A percentile compares a stretch with the other conserved stretches of the same genome.
These are phyloP conservation scores for Aspergillus uvarum DNA, from an alignment of 2,329 filamentous ascomycete species.

Conservation along the genomic window DNA sequence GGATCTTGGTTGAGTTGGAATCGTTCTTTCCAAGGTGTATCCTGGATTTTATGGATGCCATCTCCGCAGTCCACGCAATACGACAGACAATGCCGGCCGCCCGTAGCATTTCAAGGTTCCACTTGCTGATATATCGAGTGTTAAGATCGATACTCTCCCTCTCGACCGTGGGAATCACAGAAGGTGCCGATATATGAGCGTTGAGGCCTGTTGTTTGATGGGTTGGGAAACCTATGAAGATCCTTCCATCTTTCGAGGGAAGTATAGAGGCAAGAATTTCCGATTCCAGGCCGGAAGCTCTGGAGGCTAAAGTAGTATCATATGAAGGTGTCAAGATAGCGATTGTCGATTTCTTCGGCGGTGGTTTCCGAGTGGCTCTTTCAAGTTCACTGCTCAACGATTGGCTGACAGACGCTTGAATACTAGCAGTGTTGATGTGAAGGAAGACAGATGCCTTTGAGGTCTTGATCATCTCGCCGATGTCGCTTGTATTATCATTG, in stretches of 20 bases:
- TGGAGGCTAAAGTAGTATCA: slow-evolving; percentile 70
- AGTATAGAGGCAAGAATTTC: slow-evolving; percentile 90
- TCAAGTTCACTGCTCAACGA: slow-evolving; percentile 83
- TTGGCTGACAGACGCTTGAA: slow-evolving; percentile 71
- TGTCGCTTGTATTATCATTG: slow-evolving; percentile 60
- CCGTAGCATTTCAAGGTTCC: slow-evolving; percentile 92
- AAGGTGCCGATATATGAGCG: slow-evolving; percentile 92
- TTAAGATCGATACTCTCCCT: slow-evolving; percentile 96
- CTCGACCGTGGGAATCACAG: slow-evolving; percentile 95
- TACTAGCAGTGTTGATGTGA: slow-evolving; percentile 78
- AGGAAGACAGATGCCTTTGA: slow-evolving; percentile 83
- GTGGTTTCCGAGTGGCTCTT: slow-evolving; percentile 94
- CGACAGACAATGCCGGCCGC: slow-evolving; percentile 87
- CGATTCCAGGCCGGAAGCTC: slow-evolving; percentile 48
- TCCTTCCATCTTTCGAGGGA: slow-evolving; percentile 81
- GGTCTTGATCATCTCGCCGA: slow-evolving; percentile 69
- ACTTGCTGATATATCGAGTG: slow-evolving; percentile 87
- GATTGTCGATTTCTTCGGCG: slow-evolving; percentile 81
- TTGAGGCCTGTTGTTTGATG: slow-evolving; percentile 94
- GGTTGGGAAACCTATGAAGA: slow-evolving; percentile 97
- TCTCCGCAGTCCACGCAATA: slow-evolving; percentile 83
- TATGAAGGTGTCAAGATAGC: slow-evolving; percentile 90
- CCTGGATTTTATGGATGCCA: slow-evolving; percentile 69
- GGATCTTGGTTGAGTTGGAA: slow-evolving; percentile 51
- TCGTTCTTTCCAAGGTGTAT: slow-evolving; percentile 45